Conservation (phyloP, 306 rosid species). For the Quercus gilva region DNA sequence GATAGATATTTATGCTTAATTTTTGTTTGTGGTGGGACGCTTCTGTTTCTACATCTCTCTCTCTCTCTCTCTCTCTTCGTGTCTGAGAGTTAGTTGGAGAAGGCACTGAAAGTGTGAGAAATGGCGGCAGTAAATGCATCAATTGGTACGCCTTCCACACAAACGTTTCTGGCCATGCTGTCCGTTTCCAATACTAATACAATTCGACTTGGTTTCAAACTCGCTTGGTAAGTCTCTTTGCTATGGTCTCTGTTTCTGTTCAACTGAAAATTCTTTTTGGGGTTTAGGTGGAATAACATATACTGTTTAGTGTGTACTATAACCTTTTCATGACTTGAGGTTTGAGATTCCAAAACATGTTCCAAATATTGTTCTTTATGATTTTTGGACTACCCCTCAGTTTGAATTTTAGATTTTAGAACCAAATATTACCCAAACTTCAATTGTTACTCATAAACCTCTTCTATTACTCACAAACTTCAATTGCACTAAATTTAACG, state of each 20-base stretch:
- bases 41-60: not conserved
- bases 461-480: not conserved
- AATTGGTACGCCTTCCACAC: conserved; percentile 53
- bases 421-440: not conserved
- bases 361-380: not conserved
- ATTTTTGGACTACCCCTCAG: not conserved
- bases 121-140: conserved; percentile 67
- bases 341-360: no score
- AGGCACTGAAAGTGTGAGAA: conserved; percentile 22
- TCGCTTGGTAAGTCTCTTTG: conserved; percentile 46
- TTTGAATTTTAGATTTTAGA: not conserved
- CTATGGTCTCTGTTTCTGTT: not conserved
- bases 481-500: no score
- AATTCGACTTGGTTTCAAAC: conserved; percentile 27
- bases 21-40: not conserved
- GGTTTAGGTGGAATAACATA: not conserved
- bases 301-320: not conserved
- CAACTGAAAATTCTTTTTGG: not conserved
- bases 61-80: not conserved
- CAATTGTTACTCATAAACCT: not conserved
- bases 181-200: conserved; percentile 21
- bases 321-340: no score
- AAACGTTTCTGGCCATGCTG: conserved; percentile 36
- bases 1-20: conserved; percentile 6
- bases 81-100: conserved; percentile 5